Evolutionary conservation across 345 rosid genomes (phyloP), one percentile per base, ranked within the genome.

Genomic region (Rhodomyrtus tomentosa): DNA sequence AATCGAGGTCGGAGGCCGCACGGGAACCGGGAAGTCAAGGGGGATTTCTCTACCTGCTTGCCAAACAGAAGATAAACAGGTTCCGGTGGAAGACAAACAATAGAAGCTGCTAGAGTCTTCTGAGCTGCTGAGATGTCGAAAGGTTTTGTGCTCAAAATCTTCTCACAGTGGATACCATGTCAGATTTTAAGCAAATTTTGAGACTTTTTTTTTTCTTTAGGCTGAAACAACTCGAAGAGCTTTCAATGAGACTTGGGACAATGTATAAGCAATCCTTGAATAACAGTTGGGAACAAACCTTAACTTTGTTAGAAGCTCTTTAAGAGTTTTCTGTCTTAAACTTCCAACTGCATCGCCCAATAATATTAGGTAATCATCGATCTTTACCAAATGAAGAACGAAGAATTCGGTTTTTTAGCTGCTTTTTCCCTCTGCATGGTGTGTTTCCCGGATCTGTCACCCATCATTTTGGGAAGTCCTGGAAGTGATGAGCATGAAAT

Each of bases 191-290:
- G 83, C 45, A 52, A 81, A n/a, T 81, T 81, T 81, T 81, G 83
- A 81, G 83, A 36, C 56, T 25, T n/a, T 53, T n/a, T 52, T n/a
- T 27, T 27, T 36, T 81, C 83, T 50, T 68, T 68, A 68, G 83
- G 83, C 83, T 38, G 10, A 68, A 68, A 68, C 36, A 68, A 68
- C 76, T 68, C 45, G 36, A 38, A 50, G 55, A 81, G 55, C 24
- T 50, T 50, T 81, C 40, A n/a, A 36, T 36, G 53, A 81, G 40
- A 68, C 50, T 81, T 81, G 83, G 83, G 55, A 81, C 55, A 81
- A 49, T 82, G 72, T 82, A 54, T 54, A 82, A 82, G 49, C 59
- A 53, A 82, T 82, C 83, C 83, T 82, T 82, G 59, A 82, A 82
- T 82, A 82, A 82, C 55, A 82, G 72, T 22, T 54, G 83, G 56